These are phyloP conservation scores for Trematosphaeria pertusa DNA, from an alignment of 2,329 filamentous ascomycete genomes.

Conservation along the genomic window DNA sequence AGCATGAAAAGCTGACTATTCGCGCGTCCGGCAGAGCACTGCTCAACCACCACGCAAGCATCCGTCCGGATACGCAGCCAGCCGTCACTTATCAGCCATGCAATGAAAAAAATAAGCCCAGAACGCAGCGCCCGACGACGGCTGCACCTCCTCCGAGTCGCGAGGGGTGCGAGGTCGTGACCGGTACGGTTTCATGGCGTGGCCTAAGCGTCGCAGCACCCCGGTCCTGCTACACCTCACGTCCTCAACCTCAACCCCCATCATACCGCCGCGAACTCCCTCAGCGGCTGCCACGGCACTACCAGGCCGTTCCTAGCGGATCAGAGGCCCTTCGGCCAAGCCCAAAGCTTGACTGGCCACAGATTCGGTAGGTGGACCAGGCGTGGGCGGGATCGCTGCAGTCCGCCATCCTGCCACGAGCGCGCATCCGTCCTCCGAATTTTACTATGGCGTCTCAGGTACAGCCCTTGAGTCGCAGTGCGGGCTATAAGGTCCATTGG, in stretches of 20 bases:
- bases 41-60: slow-evolving; percentile 7
- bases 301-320: slow-evolving; percentile 33
- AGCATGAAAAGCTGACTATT: not conserved
- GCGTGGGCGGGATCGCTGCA: slow-evolving; percentile 40
- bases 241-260: slow-evolving; percentile 38
- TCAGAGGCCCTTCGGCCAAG: slow-evolving; percentile 37
- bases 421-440: slow-evolving; percentile 47
- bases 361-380: slow-evolving; percentile 37
- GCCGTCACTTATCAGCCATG: slow-evolving; percentile 39
- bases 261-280: slow-evolving; percentile 23
- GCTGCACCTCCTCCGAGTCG: slow-evolving; percentile 40
- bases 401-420: slow-evolving; percentile 38
- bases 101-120: slow-evolving; percentile 22
- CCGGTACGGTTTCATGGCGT: slow-evolving; percentile 43
- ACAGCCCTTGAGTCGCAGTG: slow-evolving; percentile 34
- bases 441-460: slow-evolving; percentile 48
- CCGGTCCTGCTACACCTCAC: slow-evolving; percentile 46
- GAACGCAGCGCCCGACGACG: slow-evolving; percentile 26
- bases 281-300: slow-evolving; percentile 37
- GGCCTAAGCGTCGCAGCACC: slow-evolving; percentile 46
- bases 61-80: slow-evolving; percentile 32
- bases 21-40: not conserved
- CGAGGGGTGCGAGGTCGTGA: slow-evolving; percentile 35
- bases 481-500: slow-evolving; percentile 48
- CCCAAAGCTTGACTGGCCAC: slow-evolving; percentile 41